Conservation (phyloP, 306 rosid genomes). For the Carpinus fangiana region DNA sequence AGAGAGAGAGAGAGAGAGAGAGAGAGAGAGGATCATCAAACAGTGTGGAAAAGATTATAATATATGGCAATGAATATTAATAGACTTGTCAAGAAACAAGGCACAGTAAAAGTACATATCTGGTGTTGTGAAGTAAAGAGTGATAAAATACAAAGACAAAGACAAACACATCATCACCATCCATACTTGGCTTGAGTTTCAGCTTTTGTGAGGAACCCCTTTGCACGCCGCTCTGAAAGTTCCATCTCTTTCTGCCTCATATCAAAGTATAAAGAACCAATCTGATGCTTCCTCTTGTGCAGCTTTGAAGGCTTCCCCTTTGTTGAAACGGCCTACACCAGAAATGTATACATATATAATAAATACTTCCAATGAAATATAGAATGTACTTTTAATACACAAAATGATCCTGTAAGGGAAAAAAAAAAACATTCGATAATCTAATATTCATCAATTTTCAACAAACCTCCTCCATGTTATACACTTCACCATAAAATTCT, state of each 20-base stretch:
- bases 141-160: not conserved
- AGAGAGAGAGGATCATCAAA: no score
- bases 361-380: not conserved
- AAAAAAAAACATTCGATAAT: not conserved
- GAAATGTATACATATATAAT: not conserved
- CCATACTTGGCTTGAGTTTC: constrained; percentile 98
- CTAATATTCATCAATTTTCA: not conserved
- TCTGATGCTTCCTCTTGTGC: constrained; percentile 97
- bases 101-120: not conserved
- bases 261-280: constrained; percentile 73
- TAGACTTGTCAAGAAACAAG: not conserved
- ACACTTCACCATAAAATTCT: not conserved
- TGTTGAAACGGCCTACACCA: constrained; percentile 64
- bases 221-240: constrained; percentile 77
- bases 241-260: constrained; percentile 93
- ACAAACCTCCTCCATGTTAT: not conserved
- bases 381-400: not conserved
- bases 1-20: no score
- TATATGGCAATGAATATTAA: not conserved
- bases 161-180: constrained; percentile 54
- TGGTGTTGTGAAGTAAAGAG: constrained; percentile 17
- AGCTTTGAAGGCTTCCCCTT: constrained; percentile 87
- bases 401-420: not conserved
- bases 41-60: not conserved
- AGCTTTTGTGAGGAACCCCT: constrained; percentile 88